These are phyloP conservation scores for Penicillium paradoxum DNA, from an alignment of 495 filamentous ascomycete species.

Conservation along the genomic window DNA sequence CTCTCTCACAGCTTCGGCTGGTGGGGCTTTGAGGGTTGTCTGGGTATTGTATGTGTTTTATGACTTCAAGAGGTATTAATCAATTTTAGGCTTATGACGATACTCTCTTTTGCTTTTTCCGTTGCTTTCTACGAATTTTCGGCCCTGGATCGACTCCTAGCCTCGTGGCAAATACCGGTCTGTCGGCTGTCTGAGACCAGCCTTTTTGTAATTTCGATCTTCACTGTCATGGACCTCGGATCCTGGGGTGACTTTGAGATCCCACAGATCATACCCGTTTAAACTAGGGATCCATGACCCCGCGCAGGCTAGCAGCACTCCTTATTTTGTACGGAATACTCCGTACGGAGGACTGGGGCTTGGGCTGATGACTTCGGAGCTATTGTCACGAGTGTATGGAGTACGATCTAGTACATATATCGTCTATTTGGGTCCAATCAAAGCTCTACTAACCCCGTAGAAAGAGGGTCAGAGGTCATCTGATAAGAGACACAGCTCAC, in stretches of 20 bases:
- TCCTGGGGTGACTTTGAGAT: neutral
- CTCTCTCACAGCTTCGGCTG: slow-evolving; percentile 18
- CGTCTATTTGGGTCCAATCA: neutral
- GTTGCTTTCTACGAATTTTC: neutral
- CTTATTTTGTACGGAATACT: neutral
- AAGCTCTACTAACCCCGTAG: neutral
- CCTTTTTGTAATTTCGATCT: neutral
- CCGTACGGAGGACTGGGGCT: neutral
- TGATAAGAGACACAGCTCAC: neutral
- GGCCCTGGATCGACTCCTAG: neutral
- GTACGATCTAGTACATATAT: neutral
- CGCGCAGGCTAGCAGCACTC: slow-evolving; percentile 1
- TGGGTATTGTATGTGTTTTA: slow-evolving; percentile 22
- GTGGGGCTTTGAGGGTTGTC: slow-evolving; percentile 19
- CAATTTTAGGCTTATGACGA: neutral
- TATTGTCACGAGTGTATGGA: neutral
- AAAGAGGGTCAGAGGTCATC: slow-evolving; percentile 2
- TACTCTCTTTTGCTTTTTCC: neutral
- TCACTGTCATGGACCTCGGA: neutral
- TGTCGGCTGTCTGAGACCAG: neutral
- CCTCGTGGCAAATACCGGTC: neutral
- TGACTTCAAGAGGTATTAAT: slow-evolving; percentile 17
- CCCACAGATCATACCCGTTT: neutral
- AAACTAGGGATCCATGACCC: neutral
- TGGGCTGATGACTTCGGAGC: neutral